A percentile compares a stretch with the other conserved stretches of the same genome.
Conservation (phyloP, 2,329 filamentous ascomycete species). For the Botrytis pseudocinerea region DNA sequence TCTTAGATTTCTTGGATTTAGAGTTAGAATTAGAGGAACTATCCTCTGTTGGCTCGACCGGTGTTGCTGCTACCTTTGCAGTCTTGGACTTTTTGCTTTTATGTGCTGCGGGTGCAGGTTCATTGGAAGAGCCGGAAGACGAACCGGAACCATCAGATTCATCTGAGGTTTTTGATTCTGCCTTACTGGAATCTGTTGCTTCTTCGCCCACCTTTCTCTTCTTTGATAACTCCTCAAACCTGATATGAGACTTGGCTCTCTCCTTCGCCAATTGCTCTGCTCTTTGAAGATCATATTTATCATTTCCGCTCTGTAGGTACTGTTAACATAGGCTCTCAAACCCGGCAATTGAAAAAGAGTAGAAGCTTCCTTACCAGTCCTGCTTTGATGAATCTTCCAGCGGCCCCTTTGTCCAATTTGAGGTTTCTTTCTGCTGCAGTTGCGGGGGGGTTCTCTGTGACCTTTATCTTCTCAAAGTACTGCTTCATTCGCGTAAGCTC, state of each 20-base stretch:
- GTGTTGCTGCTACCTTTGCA: slow-evolving; percentile 31
- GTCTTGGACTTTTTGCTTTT: slow-evolving; percentile 40
- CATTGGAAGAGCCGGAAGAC: slow-evolving; percentile 25
- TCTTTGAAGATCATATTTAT: slow-evolving; percentile 51
- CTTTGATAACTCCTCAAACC: slow-evolving; percentile 47
- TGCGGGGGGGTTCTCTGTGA: slow-evolving; percentile 62
- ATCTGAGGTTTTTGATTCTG: slow-evolving; percentile 23
- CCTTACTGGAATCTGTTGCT: slow-evolving; percentile 8
- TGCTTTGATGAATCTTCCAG: slow-evolving; percentile 77
- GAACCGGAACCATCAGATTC: slow-evolving; percentile 31
- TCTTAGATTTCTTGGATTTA: slow-evolving; percentile 5
- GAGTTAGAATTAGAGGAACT: background rate
- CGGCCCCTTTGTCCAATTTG: slow-evolving; percentile 71
- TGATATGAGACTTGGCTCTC: slow-evolving; percentile 50
- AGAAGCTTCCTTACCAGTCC: slow-evolving; percentile 62
- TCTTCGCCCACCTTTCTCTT: slow-evolving; percentile 35
- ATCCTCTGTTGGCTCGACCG: slow-evolving; percentile 5
- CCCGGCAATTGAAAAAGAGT: background rate
- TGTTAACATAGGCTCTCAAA: slow-evolving; percentile 22
- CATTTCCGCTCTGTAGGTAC: slow-evolving; percentile 43
- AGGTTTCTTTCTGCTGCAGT: slow-evolving; percentile 43
- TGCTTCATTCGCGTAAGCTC: slow-evolving; percentile 86
- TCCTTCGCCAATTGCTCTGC: slow-evolving; percentile 53
- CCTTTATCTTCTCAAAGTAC: slow-evolving; percentile 91
- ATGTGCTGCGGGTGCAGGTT: slow-evolving; percentile 17